A percentile compares a stretch with the other conserved stretches of the same genome.
These are phyloP conservation scores for Paecilomyces dactylethromorphus DNA, from an alignment of 2,329 filamentous ascomycete species.

Conservation along the genomic window DNA sequence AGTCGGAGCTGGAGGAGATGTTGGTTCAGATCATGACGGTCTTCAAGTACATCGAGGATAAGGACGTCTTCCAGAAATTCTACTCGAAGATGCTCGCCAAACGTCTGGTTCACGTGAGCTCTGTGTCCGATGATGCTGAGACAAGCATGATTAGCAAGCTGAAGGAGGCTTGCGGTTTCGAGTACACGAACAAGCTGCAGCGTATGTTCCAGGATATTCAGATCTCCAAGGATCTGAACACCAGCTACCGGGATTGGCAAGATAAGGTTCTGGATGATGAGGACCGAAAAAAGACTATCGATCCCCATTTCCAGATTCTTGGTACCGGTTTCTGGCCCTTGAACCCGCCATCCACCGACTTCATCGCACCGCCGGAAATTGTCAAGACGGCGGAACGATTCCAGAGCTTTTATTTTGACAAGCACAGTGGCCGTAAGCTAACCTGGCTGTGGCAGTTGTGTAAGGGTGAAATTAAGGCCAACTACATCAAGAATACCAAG, in stretches of 20 bases:
- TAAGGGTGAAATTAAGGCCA: constrained; percentile 93
- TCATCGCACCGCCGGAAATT: constrained; percentile 80
- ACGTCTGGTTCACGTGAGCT: constrained; percentile 88
- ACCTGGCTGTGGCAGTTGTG: constrained; percentile 98
- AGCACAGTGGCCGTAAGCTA: constrained; percentile 92
- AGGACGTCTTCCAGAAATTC: constrained; percentile 99
- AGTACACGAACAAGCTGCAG: constrained; percentile 98
- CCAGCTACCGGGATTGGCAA: constrained; percentile 75
- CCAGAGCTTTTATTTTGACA: constrained; percentile 84
- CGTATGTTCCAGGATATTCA: constrained; percentile 99
- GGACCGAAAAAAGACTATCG: constrained; percentile 62
- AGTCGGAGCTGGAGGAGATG: constrained; percentile 84
- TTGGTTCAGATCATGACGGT: constrained; percentile 96
- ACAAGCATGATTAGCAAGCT: constrained; percentile 99
- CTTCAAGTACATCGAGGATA: constrained; percentile 99
- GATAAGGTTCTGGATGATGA: constrained; percentile 58
- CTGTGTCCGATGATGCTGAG: constrained; percentile 93
- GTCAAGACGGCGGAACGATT: constrained; percentile 85
- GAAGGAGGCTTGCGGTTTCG: constrained; percentile 96
- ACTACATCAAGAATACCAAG: constrained; percentile 84
- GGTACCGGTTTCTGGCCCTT: constrained; percentile 98
- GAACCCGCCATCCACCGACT: constrained; percentile 76
- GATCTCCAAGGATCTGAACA: constrained; percentile 94
- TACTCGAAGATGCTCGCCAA: constrained; percentile 96
- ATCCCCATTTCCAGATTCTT: constrained; percentile 86